Percentiles rank a stretch among this genome's conserved stretches.
Evolutionary conservation across 2,329 filamentous ascomycete genomes (phyloP).

Genomic region (Cercospora nicotianae): DNA sequence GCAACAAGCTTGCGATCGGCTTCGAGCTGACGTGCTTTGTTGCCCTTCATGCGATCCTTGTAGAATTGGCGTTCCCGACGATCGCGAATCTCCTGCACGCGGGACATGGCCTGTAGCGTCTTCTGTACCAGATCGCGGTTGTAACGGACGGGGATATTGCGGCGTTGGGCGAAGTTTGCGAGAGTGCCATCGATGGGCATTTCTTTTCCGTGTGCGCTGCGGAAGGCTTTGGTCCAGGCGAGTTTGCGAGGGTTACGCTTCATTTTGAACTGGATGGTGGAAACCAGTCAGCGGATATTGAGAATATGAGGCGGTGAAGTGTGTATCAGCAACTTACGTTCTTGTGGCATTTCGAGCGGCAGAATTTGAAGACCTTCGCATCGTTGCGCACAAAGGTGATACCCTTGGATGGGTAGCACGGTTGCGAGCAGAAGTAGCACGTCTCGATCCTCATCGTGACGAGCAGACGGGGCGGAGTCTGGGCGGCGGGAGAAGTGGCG

Average conservation of each 20-base stretch:
- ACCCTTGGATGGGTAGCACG: constrained; percentile 63
- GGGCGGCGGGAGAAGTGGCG: neutral
- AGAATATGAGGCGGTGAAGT: neutral
- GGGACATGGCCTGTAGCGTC: constrained; percentile 88
- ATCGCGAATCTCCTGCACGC: constrained; percentile 79
- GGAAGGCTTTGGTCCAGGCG: constrained; percentile 95
- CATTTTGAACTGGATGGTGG: constrained; percentile 73
- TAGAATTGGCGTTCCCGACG: constrained; percentile 89
- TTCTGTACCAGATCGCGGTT: constrained; percentile 86
- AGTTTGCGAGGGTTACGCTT: constrained; percentile 96
- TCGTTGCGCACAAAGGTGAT: constrained; percentile 70
- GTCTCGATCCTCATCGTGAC: constrained; percentile 56
- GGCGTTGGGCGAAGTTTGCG: constrained; percentile 77
- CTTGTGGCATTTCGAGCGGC: constrained; percentile 67
- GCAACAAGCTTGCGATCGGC: constrained; percentile 83
- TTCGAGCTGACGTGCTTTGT: constrained; percentile 77
- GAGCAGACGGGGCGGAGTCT: neutral
- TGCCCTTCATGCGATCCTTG: constrained; percentile 88
- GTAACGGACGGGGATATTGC: constrained; percentile 94
- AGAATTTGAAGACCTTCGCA: constrained; percentile 66
- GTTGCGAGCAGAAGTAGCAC: constrained; percentile 71
- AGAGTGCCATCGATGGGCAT: constrained; percentile 94
- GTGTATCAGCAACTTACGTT: constrained; percentile 38
- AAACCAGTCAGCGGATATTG: neutral
- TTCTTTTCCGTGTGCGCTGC: constrained; percentile 74